Conservation (phyloP, 1,284 basidiomycete species). For the Microbotryum intermedium region DNA sequence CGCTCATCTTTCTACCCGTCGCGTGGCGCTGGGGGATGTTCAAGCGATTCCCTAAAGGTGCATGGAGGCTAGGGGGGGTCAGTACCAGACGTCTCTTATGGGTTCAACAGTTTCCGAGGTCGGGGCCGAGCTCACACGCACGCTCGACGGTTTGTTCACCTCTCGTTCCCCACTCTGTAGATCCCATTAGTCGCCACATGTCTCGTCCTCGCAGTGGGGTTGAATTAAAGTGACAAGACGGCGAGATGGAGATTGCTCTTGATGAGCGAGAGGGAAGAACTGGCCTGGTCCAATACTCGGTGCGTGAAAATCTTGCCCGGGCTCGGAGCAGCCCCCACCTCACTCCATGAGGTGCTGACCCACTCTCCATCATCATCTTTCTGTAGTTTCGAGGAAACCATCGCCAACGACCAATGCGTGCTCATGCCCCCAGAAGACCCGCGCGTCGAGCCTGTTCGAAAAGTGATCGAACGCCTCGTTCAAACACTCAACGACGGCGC, state of each 20-base stretch:
- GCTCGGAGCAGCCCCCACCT: too few relatives aligned
- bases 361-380: not conserved
- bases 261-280: conserved; percentile 47
- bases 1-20: conserved; percentile 39
- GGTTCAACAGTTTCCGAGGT: too few relatives aligned
- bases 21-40: conserved; percentile 37
- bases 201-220: conserved; percentile 45
- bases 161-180: not conserved
- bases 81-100: too few relatives aligned
- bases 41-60: conserved; percentile 21
- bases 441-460: conserved; percentile 38
- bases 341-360: not conserved
- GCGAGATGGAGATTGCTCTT: conserved; percentile 47
- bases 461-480: conserved; percentile 33
- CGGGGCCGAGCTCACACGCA: too few relatives aligned
- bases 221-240: conserved; percentile 45
- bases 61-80: conserved; percentile 11
- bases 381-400: conserved; percentile 41
- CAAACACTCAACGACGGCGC: conserved; percentile 39
- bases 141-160: too few relatives aligned
- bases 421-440: conserved; percentile 41
- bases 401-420: conserved; percentile 41
- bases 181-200: conserved; percentile 26
- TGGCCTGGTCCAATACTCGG: conserved; percentile 45
- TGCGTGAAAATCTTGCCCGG: conserved; percentile 22